These are phyloP conservation scores for Scalesia atractyloides DNA, from an alignment of 129 eudicot species.

Conservation along the genomic window DNA sequence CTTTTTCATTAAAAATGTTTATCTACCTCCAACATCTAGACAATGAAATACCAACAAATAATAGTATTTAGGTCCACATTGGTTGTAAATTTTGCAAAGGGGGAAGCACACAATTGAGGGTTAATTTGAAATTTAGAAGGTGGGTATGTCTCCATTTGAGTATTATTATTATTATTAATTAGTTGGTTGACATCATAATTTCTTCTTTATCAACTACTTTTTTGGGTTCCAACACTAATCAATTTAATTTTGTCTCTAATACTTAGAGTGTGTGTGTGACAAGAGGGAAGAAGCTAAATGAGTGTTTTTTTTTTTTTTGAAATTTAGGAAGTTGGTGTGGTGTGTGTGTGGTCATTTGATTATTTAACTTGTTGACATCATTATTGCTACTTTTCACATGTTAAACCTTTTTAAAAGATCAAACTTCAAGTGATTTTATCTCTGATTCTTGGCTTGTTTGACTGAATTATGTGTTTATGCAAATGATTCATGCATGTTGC, in stretches of 20 bases:
- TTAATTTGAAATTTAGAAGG: conserved; percentile 43
- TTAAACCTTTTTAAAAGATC: conserved; percentile 22
- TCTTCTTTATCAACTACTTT: conserved; percentile 19
- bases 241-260: conserved; percentile 20
- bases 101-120: conserved; percentile 32
- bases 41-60: conserved; percentile 8
- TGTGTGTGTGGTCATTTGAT: conserved; percentile 28
- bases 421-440: conserved; percentile 34
- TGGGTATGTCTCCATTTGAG: conserved; percentile 25
- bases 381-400: conserved; percentile 36
- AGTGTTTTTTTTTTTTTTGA: conserved; percentile 59
- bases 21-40: conserved; percentile 29
- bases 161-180: background rate
- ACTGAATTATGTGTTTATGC: conserved; percentile 31
- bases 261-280: conserved; percentile 19
- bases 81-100: conserved; percentile 7
- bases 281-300: conserved; percentile 36
- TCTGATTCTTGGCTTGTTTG: conserved; percentile 41
- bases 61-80: conserved; percentile 20
- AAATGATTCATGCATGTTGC: conserved; percentile 41
- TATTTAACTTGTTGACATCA: conserved; percentile 32
- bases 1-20: conserved; percentile 24
- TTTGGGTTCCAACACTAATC: conserved; percentile 22
- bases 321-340: conserved; percentile 35
- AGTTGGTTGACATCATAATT: conserved; percentile 37